Conservation (phyloP, 495 filamentous ascomycete species). For the Penicillium simplicissimum region DNA sequence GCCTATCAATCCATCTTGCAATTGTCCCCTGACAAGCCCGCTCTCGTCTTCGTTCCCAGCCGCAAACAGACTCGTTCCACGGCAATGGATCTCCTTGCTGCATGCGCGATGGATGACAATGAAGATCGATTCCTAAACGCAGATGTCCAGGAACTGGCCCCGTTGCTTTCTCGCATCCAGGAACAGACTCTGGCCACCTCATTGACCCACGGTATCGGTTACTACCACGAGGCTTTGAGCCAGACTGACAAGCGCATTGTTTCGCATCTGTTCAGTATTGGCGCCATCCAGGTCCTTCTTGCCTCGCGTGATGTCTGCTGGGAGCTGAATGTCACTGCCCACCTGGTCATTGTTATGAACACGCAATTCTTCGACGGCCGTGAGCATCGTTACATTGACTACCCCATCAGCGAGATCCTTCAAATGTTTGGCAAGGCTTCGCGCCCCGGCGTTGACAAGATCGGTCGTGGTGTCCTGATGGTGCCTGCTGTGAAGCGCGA, state of each 20-base stretch:
- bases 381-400: constrained; percentile 97
- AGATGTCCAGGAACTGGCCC: constrained; percentile 74
- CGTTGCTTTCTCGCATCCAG: constrained; percentile 76
- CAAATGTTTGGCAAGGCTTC: constrained; percentile 98
- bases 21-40: constrained; percentile 83
- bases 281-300: constrained; percentile 89
- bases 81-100: constrained; percentile 82
- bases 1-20: constrained; percentile 83
- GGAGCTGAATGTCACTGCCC: constrained; percentile 86
- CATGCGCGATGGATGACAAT: constrained; percentile 83
- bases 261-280: constrained; percentile 83
- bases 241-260: constrained; percentile 90
- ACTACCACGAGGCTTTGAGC: constrained; percentile 92
- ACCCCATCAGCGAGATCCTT: constrained; percentile 93
- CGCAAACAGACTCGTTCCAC: constrained; percentile 90
- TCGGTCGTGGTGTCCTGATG: constrained; percentile 90
- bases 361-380: constrained; percentile 98
- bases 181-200: constrained; percentile 87
- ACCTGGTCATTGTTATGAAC: constrained; percentile 93
- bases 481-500: constrained; percentile 89
- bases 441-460: constrained; percentile 74
- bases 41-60: constrained; percentile 86
- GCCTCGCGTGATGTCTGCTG: constrained; percentile 95
- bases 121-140: constrained; percentile 93
- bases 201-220: constrained; percentile 93